Evolutionary conservation across 352 stramenopile genomes (phyloP), one percentile per base, ranked within the genome.

Genomic region (Halophytophthora polymorphica): DNA sequence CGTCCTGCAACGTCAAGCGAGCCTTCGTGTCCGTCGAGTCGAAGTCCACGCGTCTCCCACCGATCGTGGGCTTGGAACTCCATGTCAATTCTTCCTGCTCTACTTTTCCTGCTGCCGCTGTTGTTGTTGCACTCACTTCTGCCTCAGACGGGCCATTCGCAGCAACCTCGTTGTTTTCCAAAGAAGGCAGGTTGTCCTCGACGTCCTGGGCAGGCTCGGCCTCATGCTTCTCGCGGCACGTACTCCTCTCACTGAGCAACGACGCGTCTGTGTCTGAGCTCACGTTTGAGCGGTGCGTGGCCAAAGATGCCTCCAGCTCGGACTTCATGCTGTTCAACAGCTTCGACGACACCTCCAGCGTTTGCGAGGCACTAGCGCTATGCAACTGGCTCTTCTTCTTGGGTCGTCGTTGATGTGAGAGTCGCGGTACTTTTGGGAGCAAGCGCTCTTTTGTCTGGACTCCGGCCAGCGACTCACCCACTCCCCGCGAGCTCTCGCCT

Each of bases 11-110:
- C 12, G 72, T 53, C 13, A 93, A 54, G 11, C 81, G 76, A n/a
- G 83, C 78, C 50, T 90, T 93, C 3, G 73, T 88, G 43, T 86
- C 77, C 23, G 64, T 86, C 22, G 78, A 81, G 53, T 87, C 77
- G 48, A 91, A 85, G 36, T 90, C 77, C 10, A 78, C 64, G 2
- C 67, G 67, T 10, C 73, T 66, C 2, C 75, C 75, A 4, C 68
- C 72, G 35, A 88, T 78, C 29, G 56, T 62, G 10, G 77, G 73
- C 28, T 49, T 62, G 6, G 61, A 50, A 37, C 74, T 86, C 80
- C 80, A 90, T 2, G 78, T 39, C 3, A 53, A 42, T 41, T 21
- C 23, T 23, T 29, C 49, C 44, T 48, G 25, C 12, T 54, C 60
- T 34, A 46, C 18, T 25, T 29, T 31, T 28, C 53, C 19, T 11